A percentile compares a stretch with the other conserved stretches of the same genome.
phyloP scores from a whole-genome alignment of 2,329 filamentous ascomycete species.

The Fusarium piperis region DNA sequence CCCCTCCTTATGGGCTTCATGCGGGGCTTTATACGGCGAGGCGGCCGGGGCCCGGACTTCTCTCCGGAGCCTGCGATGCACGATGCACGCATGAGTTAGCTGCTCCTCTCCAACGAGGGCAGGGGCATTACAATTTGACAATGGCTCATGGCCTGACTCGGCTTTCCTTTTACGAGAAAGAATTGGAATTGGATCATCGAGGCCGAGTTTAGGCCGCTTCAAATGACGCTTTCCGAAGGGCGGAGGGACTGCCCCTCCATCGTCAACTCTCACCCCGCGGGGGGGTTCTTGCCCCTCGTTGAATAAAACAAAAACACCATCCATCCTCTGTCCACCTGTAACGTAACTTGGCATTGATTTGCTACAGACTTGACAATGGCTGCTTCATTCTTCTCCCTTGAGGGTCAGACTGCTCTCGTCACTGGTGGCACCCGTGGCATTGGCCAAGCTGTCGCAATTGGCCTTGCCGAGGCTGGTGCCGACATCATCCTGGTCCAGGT shows the following conservation, averaged over 20 bases:
- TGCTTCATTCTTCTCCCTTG: conserved; percentile 60
- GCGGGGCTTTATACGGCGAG: conserved; percentile 12
- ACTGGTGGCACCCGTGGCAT: conserved; percentile 69
- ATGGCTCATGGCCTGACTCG: neutral
- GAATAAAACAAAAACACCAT: conserved; percentile 2
- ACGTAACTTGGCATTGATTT: neutral
- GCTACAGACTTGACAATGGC: conserved; percentile 43
- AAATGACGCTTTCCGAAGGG: neutral
- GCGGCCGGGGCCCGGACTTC: conserved; percentile 21
- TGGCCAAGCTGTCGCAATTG: conserved; percentile 65
- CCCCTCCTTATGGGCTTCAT: conserved; percentile 4
- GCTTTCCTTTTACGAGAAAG: neutral
- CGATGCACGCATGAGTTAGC: neutral
- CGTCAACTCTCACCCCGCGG: conserved; percentile 16
- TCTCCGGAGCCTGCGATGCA: conserved; percentile 4
- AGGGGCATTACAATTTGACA: conserved; percentile 2
- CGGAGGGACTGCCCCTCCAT: conserved; percentile 1
- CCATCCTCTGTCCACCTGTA: neutral
- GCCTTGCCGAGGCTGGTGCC: conserved; percentile 67
- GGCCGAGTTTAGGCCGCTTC: conserved; percentile 6
- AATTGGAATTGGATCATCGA: neutral
- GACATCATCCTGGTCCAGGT: conserved; percentile 66
- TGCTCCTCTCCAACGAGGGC: conserved; percentile 1
- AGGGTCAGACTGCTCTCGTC: conserved; percentile 65
- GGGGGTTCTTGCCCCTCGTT: conserved; percentile 13